phyloP scores from a whole-genome alignment of 257 asterid genomes.

The Sherardia arvensis region DNA sequence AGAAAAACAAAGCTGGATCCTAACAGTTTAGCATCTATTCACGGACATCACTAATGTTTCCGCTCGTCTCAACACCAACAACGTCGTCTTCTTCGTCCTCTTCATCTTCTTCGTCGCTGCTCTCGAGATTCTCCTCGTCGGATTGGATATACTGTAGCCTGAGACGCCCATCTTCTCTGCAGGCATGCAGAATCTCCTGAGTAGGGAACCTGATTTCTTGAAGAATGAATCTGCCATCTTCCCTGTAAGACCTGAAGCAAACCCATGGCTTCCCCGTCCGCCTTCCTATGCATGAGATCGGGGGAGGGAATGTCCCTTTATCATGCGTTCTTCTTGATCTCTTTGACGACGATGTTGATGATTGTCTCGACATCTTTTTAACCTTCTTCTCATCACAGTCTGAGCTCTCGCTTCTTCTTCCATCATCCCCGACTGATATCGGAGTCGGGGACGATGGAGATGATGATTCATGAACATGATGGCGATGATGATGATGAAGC shows the following conservation, averaged over 20 bases:
- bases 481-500: slow-evolving; percentile 21
- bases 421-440: background rate
- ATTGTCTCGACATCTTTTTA: slow-evolving; percentile 14
- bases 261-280: slow-evolving; percentile 64
- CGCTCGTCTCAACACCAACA: too few relatives aligned
- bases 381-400: slow-evolving; percentile 34
- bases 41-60: too few relatives aligned
- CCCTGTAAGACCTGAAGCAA: slow-evolving; percentile 41
- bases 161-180: slow-evolving; percentile 74
- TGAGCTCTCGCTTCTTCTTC: slow-evolving; percentile 53
- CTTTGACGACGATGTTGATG: slow-evolving; percentile 9
- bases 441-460: slow-evolving; percentile 11
- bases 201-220: slow-evolving; percentile 60
- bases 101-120: slow-evolving; percentile 16
- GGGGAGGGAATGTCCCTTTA: slow-evolving; percentile 56
- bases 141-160: slow-evolving; percentile 47
- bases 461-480: slow-evolving; percentile 9
- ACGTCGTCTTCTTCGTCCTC: slow-evolving; percentile 4
- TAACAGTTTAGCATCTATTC: too few relatives aligned
- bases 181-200: slow-evolving; percentile 62
- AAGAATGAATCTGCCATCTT: slow-evolving; percentile 73
- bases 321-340: slow-evolving; percentile 32
- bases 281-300: slow-evolving; percentile 68
- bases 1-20: too few relatives aligned
- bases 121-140: slow-evolving; percentile 47